Conservation (phyloP, 768 basidiomycete genomes). For the Gyrodon lividus region DNA sequence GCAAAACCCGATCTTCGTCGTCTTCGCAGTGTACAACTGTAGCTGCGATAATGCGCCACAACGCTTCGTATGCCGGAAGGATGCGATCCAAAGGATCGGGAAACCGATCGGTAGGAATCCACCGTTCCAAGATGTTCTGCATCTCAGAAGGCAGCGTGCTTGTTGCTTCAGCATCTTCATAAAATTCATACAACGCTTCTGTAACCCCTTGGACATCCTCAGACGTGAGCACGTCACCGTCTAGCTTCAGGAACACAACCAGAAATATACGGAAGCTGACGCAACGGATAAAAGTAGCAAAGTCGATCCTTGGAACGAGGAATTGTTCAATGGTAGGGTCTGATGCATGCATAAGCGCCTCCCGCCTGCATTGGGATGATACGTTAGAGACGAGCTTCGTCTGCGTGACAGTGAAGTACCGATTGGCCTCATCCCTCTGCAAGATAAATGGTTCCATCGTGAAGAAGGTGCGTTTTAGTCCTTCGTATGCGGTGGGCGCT, state of each 20-base stretch:
- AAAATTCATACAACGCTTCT: constrained; percentile 39
- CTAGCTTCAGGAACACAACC: constrained; percentile 39
- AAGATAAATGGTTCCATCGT: constrained; percentile 1
- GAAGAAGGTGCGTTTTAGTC: constrained; percentile 5
- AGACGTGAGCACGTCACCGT: constrained; percentile 20
- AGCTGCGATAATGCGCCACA: constrained; percentile 60
- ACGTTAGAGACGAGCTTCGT: constrained; percentile 4
- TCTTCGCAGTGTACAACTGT: constrained; percentile 36
- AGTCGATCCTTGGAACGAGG: constrained; percentile 20
- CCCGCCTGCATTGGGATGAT: constrained; percentile 14
- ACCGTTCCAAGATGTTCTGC: constrained; percentile 36
- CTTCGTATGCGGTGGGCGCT: constrained; percentile 8
- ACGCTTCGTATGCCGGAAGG: constrained; percentile 59
- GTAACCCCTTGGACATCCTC: constrained; percentile 39
- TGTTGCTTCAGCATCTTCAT: constrained; percentile 35
- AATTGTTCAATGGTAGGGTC: constrained; percentile 7
- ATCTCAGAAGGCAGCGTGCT: constrained; percentile 34
- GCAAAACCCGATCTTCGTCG: constrained; percentile 15
- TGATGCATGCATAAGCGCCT: constrained; percentile 10
- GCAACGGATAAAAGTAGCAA: constrained; percentile 43
- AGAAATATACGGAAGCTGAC: constrained; percentile 44
- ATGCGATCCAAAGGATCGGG: constrained; percentile 45
- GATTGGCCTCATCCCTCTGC: constrained; percentile 8
- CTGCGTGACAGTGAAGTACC: constrained; percentile 10
- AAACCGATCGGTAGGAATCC: constrained; percentile 35